Conservation (phyloP, 176 grass and related monocot genomes). For the Aegilops tauschii region DNA sequence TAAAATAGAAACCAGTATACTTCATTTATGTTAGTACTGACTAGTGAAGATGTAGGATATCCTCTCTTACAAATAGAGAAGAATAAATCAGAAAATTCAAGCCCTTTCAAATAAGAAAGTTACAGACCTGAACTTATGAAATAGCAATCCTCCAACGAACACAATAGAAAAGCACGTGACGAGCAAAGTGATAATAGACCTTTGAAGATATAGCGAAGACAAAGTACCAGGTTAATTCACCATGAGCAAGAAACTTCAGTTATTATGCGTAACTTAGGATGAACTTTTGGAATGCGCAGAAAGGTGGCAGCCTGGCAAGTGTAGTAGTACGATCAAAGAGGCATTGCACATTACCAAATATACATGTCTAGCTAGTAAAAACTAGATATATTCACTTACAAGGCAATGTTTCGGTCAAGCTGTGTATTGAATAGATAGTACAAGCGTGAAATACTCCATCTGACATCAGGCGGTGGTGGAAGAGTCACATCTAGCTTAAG, state of each 20-base stretch:
- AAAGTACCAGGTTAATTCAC: slow-evolving; percentile 24
- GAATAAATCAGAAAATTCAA: slow-evolving; percentile 9
- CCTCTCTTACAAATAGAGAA: slow-evolving; percentile 19
- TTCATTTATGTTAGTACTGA: slow-evolving; percentile 28
- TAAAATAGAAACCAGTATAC: slow-evolving; percentile 47
- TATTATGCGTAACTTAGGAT: slow-evolving; percentile 11
- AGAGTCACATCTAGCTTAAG: slow-evolving; percentile 78
- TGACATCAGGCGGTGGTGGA: slow-evolving; percentile 69
- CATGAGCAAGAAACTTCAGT: slow-evolving; percentile 20
- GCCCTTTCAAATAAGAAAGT: slow-evolving; percentile 9
- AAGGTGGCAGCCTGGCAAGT: slow-evolving; percentile 18
- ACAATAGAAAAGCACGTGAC: slow-evolving; percentile 83
- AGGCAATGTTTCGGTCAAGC: slow-evolving; percentile 92
- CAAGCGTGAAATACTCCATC: slow-evolving; percentile 81
- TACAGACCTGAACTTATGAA: slow-evolving; percentile 87
- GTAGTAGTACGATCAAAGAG: slow-evolving; percentile 22
- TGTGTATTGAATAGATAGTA: slow-evolving; percentile 97
- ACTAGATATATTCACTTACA: slow-evolving; percentile 64
- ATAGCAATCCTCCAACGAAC: slow-evolving; percentile 79
- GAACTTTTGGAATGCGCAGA: not conserved
- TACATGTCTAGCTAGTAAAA: slow-evolving; percentile 22
- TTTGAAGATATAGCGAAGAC: slow-evolving; percentile 37
- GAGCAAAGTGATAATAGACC: slow-evolving; percentile 78
- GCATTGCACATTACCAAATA: slow-evolving; percentile 22
- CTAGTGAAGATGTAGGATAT: not conserved